A percentile compares a stretch with the other conserved stretches of the same genome.
Conservation (phyloP, 1,284 basidiomycete genomes). For the Trichosporon coremiiforme region DNA sequence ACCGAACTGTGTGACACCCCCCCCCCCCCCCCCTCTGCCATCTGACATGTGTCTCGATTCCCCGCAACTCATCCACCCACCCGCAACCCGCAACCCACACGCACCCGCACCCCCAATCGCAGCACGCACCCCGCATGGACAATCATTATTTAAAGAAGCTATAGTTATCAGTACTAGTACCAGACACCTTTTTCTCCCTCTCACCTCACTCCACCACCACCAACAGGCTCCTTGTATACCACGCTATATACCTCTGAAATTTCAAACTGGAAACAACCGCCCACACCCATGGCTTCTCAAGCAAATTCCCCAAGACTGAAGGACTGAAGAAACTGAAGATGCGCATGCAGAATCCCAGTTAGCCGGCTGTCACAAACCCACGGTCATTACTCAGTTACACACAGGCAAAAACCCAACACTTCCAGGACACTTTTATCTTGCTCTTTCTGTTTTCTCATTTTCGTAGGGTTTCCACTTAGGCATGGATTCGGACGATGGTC, state of each 20-base stretch:
- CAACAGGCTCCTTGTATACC: background rate
- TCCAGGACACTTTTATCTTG: too few relatives aligned
- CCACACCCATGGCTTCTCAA: too few relatives aligned
- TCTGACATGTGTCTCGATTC: background rate
- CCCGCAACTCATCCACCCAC: background rate
- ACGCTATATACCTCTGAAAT: background rate
- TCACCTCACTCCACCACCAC: background rate
- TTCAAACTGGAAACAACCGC: background rate
- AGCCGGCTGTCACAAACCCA: too few relatives aligned
- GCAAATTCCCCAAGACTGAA: too few relatives aligned
- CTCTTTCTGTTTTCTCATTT: too few relatives aligned
- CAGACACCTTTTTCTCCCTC: background rate
- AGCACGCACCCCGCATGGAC: background rate
- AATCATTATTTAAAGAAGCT: constrained; percentile 4
- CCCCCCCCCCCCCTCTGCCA: too few relatives aligned
- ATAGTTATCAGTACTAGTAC: constrained; percentile 8
- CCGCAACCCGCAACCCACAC: background rate
- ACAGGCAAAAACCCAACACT: too few relatives aligned
- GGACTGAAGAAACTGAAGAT: background rate
- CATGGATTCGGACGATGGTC: too few relatives aligned
- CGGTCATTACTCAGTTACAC: too few relatives aligned
- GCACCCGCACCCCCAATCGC: too few relatives aligned
- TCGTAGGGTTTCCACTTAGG: too few relatives aligned
- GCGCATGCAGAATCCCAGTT: background rate
- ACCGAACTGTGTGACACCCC: constrained; percentile 8